Evolutionary conservation across 208 protist genomes (phyloP), one percentile per base, ranked within the genome.

Genomic region (Sergeia podlipaevii): DNA sequence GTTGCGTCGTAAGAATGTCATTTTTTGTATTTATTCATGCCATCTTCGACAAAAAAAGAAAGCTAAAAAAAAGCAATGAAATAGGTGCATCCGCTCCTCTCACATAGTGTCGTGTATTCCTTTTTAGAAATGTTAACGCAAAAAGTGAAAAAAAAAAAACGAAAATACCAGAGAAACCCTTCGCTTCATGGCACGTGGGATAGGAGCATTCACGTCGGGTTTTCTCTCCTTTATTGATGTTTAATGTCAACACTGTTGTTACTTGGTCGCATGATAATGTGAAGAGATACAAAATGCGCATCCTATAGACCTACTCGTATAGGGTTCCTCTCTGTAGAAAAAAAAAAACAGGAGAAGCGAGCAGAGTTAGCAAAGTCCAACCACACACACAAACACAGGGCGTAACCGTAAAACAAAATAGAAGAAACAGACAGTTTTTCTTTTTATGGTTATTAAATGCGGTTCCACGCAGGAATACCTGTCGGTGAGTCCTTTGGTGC

Each of bases 401-500:
- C 30, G 6, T 13, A 13, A n/a, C 30, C 23, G 1, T 24, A 43
- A 26, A 59, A 42, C 26, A 44, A 30, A 20, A 15, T 33, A 57
- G 41, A 20, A 62, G 41, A 39, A 20, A 39, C 15, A 41, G 27
- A 24, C 27, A 38, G 37, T 4, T 24, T 38, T 46, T 4, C 20
- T 7, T 28, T 5, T 13, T 7, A 29, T 15, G 1, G n/a, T 15
- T 4, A 26, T 64, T 76, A 95, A 24, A 95, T 76, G 18, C 88
- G 83, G 29, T 80, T 79, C 76, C 81, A 96, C 4, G 75, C 89
- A n/a, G 85, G 85, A 49, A 96, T 90, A 32, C 89, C 89, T 15
- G 89, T 93, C 24, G 89, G 89, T 10, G 85, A 93, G 60, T 93
- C 83, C 26, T 70, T 66, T n/a, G 89, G 89, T 7, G 89, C 85